These are phyloP conservation scores for Starmerella sirachaensis DNA, from an alignment of 805 yeast genomes.

Conservation along the genomic window DNA sequence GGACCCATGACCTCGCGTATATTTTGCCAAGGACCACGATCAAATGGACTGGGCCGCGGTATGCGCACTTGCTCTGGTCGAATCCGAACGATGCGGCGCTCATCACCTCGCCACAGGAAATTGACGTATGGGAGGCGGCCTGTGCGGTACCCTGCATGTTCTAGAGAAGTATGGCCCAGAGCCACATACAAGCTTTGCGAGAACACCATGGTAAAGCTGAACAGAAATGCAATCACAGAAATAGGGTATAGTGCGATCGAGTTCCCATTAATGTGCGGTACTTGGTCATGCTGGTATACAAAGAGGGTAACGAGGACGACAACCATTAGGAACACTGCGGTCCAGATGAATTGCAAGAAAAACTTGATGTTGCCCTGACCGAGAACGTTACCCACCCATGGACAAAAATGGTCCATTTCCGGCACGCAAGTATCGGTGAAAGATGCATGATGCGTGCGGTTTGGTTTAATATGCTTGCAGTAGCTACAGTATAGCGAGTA, in stretches of 20 bases:
- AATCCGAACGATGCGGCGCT: slow-evolving; percentile 34
- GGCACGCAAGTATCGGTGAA: slow-evolving; percentile 48
- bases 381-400: slow-evolving; percentile 61
- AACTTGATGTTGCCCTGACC: slow-evolving; percentile 54
- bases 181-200: slow-evolving; percentile 37
- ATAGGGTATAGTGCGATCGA: slow-evolving; percentile 38
- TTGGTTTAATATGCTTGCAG: slow-evolving; percentile 54
- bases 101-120: slow-evolving; percentile 32
- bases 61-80: slow-evolving; percentile 28
- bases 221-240: slow-evolving; percentile 35
- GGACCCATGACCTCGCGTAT: slow-evolving; percentile 26
- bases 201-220: slow-evolving; percentile 34
- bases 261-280: slow-evolving; percentile 34
- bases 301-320: slow-evolving; percentile 34
- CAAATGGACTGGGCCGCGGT: slow-evolving; percentile 24
- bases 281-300: slow-evolving; percentile 25
- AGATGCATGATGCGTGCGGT: slow-evolving; percentile 60
- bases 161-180: slow-evolving; percentile 31
- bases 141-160: slow-evolving; percentile 35
- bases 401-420: slow-evolving; percentile 72
- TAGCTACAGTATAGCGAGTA: slow-evolving; percentile 63
- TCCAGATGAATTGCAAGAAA: slow-evolving; percentile 41
- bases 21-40: slow-evolving; percentile 23
- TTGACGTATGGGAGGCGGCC: slow-evolving; percentile 27
- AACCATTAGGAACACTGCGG: slow-evolving; percentile 29